A percentile compares a stretch with the other conserved stretches of the same genome.
Evolutionary conservation across 345 rosid species (phyloP).

Genomic region (Rhizophora apiculata): DNA sequence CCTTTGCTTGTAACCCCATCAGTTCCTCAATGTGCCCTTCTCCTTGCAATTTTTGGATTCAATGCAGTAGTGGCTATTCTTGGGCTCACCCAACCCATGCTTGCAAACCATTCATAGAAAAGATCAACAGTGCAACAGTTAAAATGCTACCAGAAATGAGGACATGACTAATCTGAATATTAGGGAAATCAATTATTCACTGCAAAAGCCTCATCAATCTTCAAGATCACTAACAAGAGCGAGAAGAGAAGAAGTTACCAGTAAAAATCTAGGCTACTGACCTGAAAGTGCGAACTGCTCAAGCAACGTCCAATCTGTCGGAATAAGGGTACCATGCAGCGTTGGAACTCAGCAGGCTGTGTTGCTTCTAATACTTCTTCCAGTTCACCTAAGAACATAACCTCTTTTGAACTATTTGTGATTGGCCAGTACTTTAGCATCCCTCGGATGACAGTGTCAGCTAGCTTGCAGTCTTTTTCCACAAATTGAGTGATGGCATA

Average conservation of each 20-base stretch:
- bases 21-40: too few species aligned
- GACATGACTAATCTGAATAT: too few species aligned
- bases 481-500: conserved; percentile 85
- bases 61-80: too few species aligned
- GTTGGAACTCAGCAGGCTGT: conserved; percentile 79
- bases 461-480: conserved; percentile 83
- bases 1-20: too few species aligned
- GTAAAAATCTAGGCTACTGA: conserved; percentile 18
- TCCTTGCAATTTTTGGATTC: too few species aligned
- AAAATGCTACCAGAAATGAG: too few species aligned
- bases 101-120: too few species aligned
- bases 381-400: conserved; percentile 76
- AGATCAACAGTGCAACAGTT: too few species aligned
- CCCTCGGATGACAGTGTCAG: conserved; percentile 75
- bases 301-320: conserved; percentile 67
- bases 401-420: conserved; percentile 87
- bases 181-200: too few species aligned
- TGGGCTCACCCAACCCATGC: too few species aligned
- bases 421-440: conserved; percentile 81
- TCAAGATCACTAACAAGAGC: background rate
- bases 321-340: conserved; percentile 82
- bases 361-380: conserved; percentile 92
- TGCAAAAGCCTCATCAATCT: too few species aligned
- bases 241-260: background rate
- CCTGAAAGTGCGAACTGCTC: conserved; percentile 89